Percentiles rank a stretch among this genome's conserved stretches.
Conservation (phyloP, 2,329 filamentous ascomycete species). For the Monosporascus sp. region DNA sequence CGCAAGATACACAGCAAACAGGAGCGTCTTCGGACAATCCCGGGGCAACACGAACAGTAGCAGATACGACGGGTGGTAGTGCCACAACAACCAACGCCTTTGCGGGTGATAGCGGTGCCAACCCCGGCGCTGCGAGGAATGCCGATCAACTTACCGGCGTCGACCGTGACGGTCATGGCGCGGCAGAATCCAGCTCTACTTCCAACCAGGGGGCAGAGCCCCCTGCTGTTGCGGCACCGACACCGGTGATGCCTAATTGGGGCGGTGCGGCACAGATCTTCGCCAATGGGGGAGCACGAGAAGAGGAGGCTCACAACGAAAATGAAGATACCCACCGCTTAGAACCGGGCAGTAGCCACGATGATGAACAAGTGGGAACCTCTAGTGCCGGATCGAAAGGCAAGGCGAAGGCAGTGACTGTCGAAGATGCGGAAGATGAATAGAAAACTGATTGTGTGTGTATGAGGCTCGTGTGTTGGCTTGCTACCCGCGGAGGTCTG, state of each 20-base stretch:
- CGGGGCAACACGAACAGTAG: slow-evolving; percentile 10
- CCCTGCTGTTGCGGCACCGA: slow-evolving; percentile 40
- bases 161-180: background rate
- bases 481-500: too few relatives aligned
- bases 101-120: slow-evolving; percentile 2
- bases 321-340: too few relatives aligned
- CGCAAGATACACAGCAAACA: slow-evolving; percentile 6
- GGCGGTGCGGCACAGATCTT: slow-evolving; percentile 46
- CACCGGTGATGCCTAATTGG: slow-evolving; percentile 46
- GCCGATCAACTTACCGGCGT: background rate
- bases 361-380: background rate
- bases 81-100: slow-evolving; percentile 1
- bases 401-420: slow-evolving; percentile 23
- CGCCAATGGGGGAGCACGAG: slow-evolving; percentile 20
- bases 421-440: slow-evolving; percentile 21
- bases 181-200: slow-evolving; percentile 4
- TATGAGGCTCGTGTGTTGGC: too few relatives aligned
- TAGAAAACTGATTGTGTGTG: too few relatives aligned
- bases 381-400: slow-evolving; percentile 18
- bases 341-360: too few relatives aligned
- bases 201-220: slow-evolving; percentile 14
- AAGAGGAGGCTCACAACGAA: slow-evolving; percentile 3
- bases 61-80: slow-evolving; percentile 7
- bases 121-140: slow-evolving; percentile 1
- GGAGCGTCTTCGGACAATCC: slow-evolving; percentile 6